phyloP scores from a whole-genome alignment of 345 rosid genomes.

The Aquilaria sinensis region DNA sequence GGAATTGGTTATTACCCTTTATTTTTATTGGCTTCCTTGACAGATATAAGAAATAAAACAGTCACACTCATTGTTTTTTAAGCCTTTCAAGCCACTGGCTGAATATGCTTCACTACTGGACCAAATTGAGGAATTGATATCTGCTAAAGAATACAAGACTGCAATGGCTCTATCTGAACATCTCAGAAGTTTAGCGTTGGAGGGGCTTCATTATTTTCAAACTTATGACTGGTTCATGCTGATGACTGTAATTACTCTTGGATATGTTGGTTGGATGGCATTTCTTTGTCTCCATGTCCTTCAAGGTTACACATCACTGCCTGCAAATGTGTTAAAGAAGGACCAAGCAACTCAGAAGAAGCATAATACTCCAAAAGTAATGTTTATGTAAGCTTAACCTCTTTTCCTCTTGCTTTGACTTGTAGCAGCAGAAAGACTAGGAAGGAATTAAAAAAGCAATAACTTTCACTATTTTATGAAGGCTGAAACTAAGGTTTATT shows the following conservation, averaged over 20 bases:
- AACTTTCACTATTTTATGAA: background rate
- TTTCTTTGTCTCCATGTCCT: constrained; percentile 80
- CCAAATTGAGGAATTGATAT: constrained; percentile 59
- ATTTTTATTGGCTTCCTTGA: constrained; percentile 31
- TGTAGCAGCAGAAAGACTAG: background rate
- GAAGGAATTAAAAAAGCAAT: constrained; percentile 1
- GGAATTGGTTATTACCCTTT: background rate
- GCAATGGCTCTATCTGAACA: constrained; percentile 64
- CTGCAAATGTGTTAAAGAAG: constrained; percentile 40
- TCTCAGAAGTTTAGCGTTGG: constrained; percentile 77
- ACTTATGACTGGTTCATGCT: constrained; percentile 96
- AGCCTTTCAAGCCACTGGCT: constrained; percentile 71
- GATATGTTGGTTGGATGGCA: constrained; percentile 90
- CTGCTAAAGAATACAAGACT: constrained; percentile 41
- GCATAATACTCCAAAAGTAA: constrained; percentile 61
- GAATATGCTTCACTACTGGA: constrained; percentile 36
- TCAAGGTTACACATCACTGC: constrained; percentile 70
- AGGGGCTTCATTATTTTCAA: constrained; percentile 92
- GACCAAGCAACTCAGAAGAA: constrained; percentile 39
- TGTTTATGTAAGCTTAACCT: constrained; percentile 36
- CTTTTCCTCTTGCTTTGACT: constrained; percentile 16
- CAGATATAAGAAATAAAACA: constrained; percentile 64
- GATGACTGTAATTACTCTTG: constrained; percentile 82
- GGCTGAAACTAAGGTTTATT: constrained; percentile 4
- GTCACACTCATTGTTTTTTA: constrained; percentile 66